Conservation (phyloP, 1,139 yeast genomes). For the Pneumocystis jirovecii region DNA sequence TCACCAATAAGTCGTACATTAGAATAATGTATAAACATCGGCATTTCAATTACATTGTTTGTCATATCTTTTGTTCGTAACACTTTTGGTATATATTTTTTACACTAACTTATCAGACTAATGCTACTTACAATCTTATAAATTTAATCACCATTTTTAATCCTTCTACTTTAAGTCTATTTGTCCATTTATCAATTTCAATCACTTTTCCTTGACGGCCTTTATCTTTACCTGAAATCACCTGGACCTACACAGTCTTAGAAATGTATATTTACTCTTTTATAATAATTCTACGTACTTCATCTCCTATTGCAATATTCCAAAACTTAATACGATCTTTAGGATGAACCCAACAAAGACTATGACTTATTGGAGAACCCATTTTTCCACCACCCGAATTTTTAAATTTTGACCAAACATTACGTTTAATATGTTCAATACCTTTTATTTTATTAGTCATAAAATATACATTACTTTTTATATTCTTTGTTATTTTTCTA, state of each 20-base stretch:
- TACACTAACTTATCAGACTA: not conserved
- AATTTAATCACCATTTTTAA: slow-evolving; percentile 4
- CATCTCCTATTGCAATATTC: slow-evolving; percentile 12
- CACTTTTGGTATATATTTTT: slow-evolving; percentile 4
- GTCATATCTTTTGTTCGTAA: slow-evolving; percentile 1
- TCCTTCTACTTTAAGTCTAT: slow-evolving; percentile 10
- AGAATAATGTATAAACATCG: slow-evolving; percentile 10
- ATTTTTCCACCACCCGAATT: not conserved
- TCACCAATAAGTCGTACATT: slow-evolving; percentile 11
- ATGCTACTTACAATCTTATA: not conserved
- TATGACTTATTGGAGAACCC: not conserved
- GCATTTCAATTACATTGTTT: slow-evolving; percentile 6
- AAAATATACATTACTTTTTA: not conserved
- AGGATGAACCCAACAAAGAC: slow-evolving; percentile 1
- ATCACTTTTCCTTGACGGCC: slow-evolving; percentile 9
- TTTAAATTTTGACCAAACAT: not conserved
- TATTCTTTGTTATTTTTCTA: too few species aligned
- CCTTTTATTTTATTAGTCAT: not conserved
- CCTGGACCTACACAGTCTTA: slow-evolving; percentile 1
- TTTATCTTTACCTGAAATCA: slow-evolving; percentile 8
- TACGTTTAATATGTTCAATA: not conserved
- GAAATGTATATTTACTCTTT: not conserved
- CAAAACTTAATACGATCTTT: slow-evolving; percentile 9
- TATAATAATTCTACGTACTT: not conserved
- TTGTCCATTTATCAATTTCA: slow-evolving; percentile 6